A percentile compares a stretch with the other conserved stretches of the same genome.
Evolutionary conservation across 176 grass and related monocot genomes (phyloP).

Genomic region (Dendrocalamus sinicus): DNA sequence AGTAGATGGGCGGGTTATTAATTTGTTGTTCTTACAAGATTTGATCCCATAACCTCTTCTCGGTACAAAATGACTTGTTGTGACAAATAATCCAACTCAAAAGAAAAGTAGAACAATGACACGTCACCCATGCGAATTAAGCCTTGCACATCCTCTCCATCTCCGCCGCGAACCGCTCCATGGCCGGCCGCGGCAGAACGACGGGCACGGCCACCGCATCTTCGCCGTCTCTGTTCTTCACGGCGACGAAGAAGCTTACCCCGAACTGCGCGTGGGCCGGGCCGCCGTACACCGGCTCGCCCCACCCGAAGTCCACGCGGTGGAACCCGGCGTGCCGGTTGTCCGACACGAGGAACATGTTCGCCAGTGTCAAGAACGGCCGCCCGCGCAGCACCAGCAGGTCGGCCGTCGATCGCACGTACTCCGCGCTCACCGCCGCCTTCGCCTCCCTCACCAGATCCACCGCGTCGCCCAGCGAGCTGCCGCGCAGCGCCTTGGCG

Average conservation of each 20-base stretch:
- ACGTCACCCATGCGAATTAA: not conserved
- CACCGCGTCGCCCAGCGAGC: conserved; percentile 21
- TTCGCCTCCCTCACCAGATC: conserved; percentile 42
- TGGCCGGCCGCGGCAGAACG: conserved; percentile 38
- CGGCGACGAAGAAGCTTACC: not conserved
- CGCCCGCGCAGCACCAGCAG: conserved; percentile 29
- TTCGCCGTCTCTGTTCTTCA: not conserved
- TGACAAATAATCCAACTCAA: too few relatives aligned
- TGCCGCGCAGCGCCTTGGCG: not conserved
- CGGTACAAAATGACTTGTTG: too few relatives aligned
- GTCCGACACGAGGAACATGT: conserved; percentile 43
- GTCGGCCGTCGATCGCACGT: conserved; percentile 43
- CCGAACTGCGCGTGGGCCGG: not conserved
- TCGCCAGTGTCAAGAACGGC: conserved; percentile 7
- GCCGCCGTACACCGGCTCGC: conserved; percentile 46
- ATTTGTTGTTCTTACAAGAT: too few relatives aligned
- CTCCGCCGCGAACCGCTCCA: conserved; percentile 46
- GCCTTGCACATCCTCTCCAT: not conserved
- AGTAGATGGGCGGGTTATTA: too few relatives aligned
- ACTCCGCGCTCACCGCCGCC: conserved; percentile 40
- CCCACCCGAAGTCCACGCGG: conserved; percentile 53
- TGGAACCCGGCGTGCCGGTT: conserved; percentile 49
- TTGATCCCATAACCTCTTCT: too few relatives aligned
- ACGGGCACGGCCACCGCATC: conserved; percentile 33
- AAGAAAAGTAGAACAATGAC: too few relatives aligned